A percentile compares a stretch with the other conserved stretches of the same genome.
Evolutionary conservation across 2,329 filamentous ascomycete species (phyloP).

Genomic region (Pyricularia sp.): DNA sequence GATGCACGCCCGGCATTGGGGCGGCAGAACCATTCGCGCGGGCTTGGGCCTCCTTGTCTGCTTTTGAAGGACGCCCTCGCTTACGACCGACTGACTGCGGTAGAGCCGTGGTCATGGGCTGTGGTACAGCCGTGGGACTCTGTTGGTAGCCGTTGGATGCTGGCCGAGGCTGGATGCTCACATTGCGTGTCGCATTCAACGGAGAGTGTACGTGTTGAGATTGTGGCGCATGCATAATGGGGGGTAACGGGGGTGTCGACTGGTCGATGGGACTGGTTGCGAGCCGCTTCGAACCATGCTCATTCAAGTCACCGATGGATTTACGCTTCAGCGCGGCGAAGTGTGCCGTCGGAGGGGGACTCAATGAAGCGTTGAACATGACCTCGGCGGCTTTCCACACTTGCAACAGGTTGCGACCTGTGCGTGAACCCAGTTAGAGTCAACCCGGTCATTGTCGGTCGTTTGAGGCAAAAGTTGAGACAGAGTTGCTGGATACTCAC

Average conservation of each 20-base stretch:
- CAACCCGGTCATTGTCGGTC: not conserved
- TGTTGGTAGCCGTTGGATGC: slow-evolving; percentile 15
- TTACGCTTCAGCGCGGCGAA: slow-evolving; percentile 21
- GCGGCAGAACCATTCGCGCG: slow-evolving; percentile 10
- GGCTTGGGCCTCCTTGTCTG: slow-evolving; percentile 18
- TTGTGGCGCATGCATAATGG: slow-evolving; percentile 4
- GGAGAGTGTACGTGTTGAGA: slow-evolving; percentile 1
- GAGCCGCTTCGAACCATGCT: slow-evolving; percentile 20
- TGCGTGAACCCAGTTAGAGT: slow-evolving; percentile 4
- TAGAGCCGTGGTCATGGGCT: slow-evolving; percentile 7
- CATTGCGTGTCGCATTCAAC: slow-evolving; percentile 9
- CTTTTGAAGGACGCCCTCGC: slow-evolving; percentile 24
- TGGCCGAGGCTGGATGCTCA: slow-evolving; percentile 22
- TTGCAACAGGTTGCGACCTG: slow-evolving; percentile 25
- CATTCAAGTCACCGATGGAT: slow-evolving; percentile 18
- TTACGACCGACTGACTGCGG: slow-evolving; percentile 14
- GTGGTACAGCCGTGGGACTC: slow-evolving; percentile 6
- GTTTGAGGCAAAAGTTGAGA: not conserved
- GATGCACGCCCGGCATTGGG: slow-evolving; percentile 14
- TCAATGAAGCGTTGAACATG: slow-evolving; percentile 19
- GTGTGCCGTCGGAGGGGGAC: slow-evolving; percentile 11
- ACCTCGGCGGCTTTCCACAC: slow-evolving; percentile 20
- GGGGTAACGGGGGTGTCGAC: not conserved
- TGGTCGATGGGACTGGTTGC: slow-evolving; percentile 15
- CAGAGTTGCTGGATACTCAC: slow-evolving; percentile 13